Conservation (phyloP, 1,139 yeast species). For the Nakaseomyces nivariensis region DNA sequence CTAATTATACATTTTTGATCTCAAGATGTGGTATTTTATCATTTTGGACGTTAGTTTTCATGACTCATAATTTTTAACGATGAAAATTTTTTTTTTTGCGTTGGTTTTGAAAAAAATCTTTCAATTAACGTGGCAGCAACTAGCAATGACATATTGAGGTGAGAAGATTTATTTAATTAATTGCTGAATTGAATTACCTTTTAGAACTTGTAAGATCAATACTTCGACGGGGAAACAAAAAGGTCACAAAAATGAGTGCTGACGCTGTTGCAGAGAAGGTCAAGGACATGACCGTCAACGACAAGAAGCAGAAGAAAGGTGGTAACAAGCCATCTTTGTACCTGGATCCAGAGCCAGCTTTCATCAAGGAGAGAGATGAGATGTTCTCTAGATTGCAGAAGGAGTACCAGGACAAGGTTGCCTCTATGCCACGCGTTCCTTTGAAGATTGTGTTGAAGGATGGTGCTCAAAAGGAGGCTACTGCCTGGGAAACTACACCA, state of each 20-base stretch:
- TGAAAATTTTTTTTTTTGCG: too few relatives aligned
- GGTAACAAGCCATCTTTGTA: conserved; percentile 35
- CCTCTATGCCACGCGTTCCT: conserved; percentile 49
- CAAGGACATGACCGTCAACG: conserved; percentile 30
- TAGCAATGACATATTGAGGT: too few relatives aligned
- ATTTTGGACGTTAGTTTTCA: too few relatives aligned
- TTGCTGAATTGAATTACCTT: too few relatives aligned
- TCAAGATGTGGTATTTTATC: too few relatives aligned
- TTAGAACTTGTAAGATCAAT: too few relatives aligned
- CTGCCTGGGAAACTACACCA: conserved; percentile 86
- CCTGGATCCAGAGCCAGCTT: conserved; percentile 71
- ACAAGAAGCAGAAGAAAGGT: conserved; percentile 28
- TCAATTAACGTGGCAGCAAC: too few relatives aligned
- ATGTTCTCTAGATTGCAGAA: conserved; percentile 75
- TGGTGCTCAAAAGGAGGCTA: conserved; percentile 70
- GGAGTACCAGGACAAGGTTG: conserved; percentile 63
- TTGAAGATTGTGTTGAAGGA: conserved; percentile 80
- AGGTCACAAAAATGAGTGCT: conserved; percentile 11
- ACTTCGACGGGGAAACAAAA: too few relatives aligned
- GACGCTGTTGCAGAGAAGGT: conserved; percentile 43
- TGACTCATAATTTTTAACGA: too few relatives aligned
- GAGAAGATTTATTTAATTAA: too few relatives aligned
- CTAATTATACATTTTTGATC: too few relatives aligned
- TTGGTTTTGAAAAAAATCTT: too few relatives aligned
- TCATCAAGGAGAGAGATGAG: conserved; percentile 67